Evolutionary conservation across 345 rosid species (phyloP), one percentile per base, ranked within the genome.

Genomic region (Litchi chinensis): DNA sequence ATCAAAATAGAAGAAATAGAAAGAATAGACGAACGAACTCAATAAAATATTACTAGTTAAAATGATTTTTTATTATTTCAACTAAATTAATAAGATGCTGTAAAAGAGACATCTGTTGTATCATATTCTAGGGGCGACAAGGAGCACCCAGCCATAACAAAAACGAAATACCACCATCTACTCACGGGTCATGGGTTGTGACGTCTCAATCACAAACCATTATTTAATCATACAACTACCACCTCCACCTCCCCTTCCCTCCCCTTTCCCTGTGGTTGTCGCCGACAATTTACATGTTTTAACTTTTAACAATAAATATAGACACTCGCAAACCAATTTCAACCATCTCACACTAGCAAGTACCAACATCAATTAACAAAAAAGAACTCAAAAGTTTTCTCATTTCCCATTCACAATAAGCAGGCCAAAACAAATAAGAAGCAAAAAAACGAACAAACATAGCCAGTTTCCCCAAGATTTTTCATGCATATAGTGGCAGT

Each of bases 401-500:
- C 65, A 60, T 21, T 21, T 60, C 74, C 32, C 74, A 63, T 77
- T 83, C 83, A 66, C 79, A 73, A 66, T 75, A 73, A 16, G 79
- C 48, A 46, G 28, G 11, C 71, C 46, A 32, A 76, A n/a, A n/a
- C n/a, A n/a, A n/a, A n/a, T n/a, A n/a, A n/a, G n/a, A n/a, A n/a
- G n/a, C n/a, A n/a, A n/a, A 40, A 40, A 10, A 63, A 21, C 32
- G n/a, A 44, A 57, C 6, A n/a, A 74, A 50, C 43, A 54, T 52
- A 76, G 76, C 74, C 79, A 80, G 5, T 76, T 74, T 67, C 28
- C 43, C 76, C 54, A 26, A 69, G 60, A 32, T 39, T 46, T 73
- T 79, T 80, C 72, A 74, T 65, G 81, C 83, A 79, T 60, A 75
- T 24, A 77, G 72, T 24, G 59, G 54, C 70, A 59, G 70, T 21